Percentiles rank a stretch among this genome's conserved stretches.
phyloP scores from a whole-genome alignment of 768 basidiomycete genomes.

The Phallus indusiatus region DNA sequence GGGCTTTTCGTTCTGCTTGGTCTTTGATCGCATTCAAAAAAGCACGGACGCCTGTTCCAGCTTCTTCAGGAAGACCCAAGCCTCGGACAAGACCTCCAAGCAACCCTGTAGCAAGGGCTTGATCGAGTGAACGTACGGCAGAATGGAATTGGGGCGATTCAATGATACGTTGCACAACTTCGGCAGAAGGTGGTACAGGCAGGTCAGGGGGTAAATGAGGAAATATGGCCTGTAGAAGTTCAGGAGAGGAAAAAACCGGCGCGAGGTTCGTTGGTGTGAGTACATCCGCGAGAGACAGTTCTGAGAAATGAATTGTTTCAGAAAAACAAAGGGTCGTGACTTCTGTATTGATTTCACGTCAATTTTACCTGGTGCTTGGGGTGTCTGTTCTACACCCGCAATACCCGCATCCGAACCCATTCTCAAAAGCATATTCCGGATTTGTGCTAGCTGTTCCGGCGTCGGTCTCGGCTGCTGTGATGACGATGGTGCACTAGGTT shows the following conservation, averaged over 20 bases:
- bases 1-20: constrained; percentile 48
- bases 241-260: constrained; percentile 61
- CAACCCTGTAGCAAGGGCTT: constrained; percentile 74
- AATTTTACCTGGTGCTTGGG: constrained; percentile 1
- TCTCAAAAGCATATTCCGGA: constrained; percentile 4
- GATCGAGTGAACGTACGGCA: constrained; percentile 73
- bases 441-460: constrained; percentile 2
- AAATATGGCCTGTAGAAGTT: constrained; percentile 59
- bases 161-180: constrained; percentile 66
- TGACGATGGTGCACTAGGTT: background rate
- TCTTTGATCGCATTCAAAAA: constrained; percentile 77
- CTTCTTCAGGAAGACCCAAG: constrained; percentile 77
- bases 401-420: background rate
- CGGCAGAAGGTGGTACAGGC: constrained; percentile 54
- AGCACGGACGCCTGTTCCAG: constrained; percentile 65
- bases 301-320: constrained; percentile 23
- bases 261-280: constrained; percentile 64
- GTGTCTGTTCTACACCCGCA: background rate
- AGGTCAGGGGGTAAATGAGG: constrained; percentile 78
- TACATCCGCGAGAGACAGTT: constrained; percentile 65
- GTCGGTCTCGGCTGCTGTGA: background rate
- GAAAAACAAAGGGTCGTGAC: background rate
- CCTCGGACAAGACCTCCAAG: constrained; percentile 65
- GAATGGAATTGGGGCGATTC: constrained; percentile 77
- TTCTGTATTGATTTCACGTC: background rate